Percentiles rank a stretch among this genome's conserved stretches.
phyloP scores from a whole-genome alignment of 768 basidiomycete species.

The Agrocybe praecox region DNA sequence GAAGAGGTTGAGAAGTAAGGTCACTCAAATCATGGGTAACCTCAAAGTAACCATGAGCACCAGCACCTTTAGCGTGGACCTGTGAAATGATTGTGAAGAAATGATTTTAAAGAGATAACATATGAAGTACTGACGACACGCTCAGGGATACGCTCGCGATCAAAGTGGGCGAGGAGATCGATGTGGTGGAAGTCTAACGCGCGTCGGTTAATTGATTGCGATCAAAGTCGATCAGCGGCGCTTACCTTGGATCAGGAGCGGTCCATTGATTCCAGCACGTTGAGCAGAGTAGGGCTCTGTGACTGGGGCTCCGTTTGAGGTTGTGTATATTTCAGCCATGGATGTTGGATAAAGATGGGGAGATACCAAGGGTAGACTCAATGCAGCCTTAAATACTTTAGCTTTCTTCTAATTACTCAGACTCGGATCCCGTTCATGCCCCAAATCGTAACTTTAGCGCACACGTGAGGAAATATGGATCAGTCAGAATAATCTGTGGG shows the following conservation, averaged over 20 bases:
- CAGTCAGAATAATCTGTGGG: not conserved
- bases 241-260: conserved; percentile 86
- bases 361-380: not conserved
- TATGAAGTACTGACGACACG: conserved; percentile 65
- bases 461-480: not conserved
- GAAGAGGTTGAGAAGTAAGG: conserved; percentile 69
- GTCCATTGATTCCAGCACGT: conserved; percentile 72
- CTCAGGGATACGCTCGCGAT: conserved; percentile 95
- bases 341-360: conserved; percentile 8
- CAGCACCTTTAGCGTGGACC: conserved; percentile 92
- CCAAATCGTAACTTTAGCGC: not conserved
- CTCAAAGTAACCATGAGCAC: conserved; percentile 93
- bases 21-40: conserved; percentile 86
- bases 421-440: not conserved
- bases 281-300: conserved; percentile 78
- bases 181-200: conserved; percentile 82
- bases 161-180: conserved; percentile 89
- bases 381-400: not conserved
- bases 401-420: not conserved
- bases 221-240: conserved; percentile 4
- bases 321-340: conserved; percentile 68
- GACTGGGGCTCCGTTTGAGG: conserved; percentile 81
- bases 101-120: conserved; percentile 23
- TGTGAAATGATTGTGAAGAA: conserved; percentile 34
- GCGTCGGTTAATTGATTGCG: conserved; percentile 12